These are phyloP conservation scores for Metarhizium humberi DNA, from an alignment of 2,329 filamentous ascomycete species.

Conservation along the genomic window DNA sequence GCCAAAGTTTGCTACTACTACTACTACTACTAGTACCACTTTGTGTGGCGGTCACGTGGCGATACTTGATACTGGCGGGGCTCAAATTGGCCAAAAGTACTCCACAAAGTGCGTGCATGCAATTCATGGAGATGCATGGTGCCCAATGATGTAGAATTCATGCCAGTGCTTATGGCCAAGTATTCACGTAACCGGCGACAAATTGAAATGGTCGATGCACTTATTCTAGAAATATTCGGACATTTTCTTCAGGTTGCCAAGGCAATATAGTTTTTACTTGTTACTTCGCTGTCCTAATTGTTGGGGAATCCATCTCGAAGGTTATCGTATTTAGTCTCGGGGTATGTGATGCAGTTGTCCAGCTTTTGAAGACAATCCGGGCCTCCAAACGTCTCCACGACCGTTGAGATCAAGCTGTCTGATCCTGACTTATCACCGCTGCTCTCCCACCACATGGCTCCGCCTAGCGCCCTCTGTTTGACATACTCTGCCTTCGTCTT, in stretches of 20 bases:
- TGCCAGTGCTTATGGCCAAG: too few species aligned
- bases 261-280: not conserved
- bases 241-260: not conserved
- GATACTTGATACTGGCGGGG: slow-evolving; percentile 6
- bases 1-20: not conserved
- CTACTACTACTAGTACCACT: not conserved
- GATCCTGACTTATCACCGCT: slow-evolving; percentile 62
- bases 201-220: not conserved
- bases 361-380: slow-evolving; percentile 36
- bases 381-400: slow-evolving; percentile 51
- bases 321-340: slow-evolving; percentile 63
- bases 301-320: slow-evolving; percentile 47
- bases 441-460: slow-evolving; percentile 97
- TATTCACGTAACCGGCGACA: too few species aligned
- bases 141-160: too few species aligned
- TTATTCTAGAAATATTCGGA: not conserved
- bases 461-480: slow-evolving; percentile 57
- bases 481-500: slow-evolving; percentile 65
- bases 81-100: not conserved
- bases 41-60: slow-evolving; percentile 13
- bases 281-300: slow-evolving; percentile 18
- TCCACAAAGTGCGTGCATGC: too few species aligned
- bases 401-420: slow-evolving; percentile 58
- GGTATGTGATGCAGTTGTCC: slow-evolving; percentile 54
- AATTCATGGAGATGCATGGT: too few species aligned